Base-by-base conservation (phyloP, 805 yeast species). In the Teunomyces tritomae region DNA sequence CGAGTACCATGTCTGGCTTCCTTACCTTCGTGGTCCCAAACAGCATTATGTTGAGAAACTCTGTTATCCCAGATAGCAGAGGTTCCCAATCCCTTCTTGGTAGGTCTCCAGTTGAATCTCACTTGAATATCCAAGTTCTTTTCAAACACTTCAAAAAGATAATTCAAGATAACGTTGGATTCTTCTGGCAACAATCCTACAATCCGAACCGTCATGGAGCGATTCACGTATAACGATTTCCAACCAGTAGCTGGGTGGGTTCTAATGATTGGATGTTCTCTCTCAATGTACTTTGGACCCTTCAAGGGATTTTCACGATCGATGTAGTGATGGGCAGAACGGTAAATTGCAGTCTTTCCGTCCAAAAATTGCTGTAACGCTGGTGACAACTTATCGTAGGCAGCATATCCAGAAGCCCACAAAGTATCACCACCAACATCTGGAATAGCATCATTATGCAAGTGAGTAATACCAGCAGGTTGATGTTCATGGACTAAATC, bases 31-130 rank as follows among this genome's bases (percentile, higher is more conserved):
- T 77, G 75, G 54, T 78, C 83, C 65, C 74, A 68, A n/a, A 78
- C 73, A 9, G 83, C 82, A 48, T 68, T 65, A 64, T 82, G 87
- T 47, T 72, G 72, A 20, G 80, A 69, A 45, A 78, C 57, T 59
- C 85, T 68, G 68, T 81, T 82, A 56, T 82, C 85, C 85, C 85
- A 81, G 32, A 80, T 56, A 6, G 82, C 85, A 34, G 80, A 67
- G 28, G 51, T 46, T 17, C 56, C 56, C 43, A 50, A 44, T 10
- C 56, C 56, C 34, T 46, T 43, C 39, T 47, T 45, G 24, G 56
- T 49, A 9, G 57, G 53, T 39, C 49, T 48, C 57, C 57, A 54
- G 52, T 52, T 52, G 51, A 54, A 54, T 46, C 57, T 49, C 36
- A 54, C 57, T 32, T 54, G 57, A 32, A 54, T 54, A 39, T 54